Percentiles rank a stretch among this genome's conserved stretches.
Evolutionary conservation across 495 filamentous ascomycete genomes (phyloP).

Genomic region (Daldinia loculata): DNA sequence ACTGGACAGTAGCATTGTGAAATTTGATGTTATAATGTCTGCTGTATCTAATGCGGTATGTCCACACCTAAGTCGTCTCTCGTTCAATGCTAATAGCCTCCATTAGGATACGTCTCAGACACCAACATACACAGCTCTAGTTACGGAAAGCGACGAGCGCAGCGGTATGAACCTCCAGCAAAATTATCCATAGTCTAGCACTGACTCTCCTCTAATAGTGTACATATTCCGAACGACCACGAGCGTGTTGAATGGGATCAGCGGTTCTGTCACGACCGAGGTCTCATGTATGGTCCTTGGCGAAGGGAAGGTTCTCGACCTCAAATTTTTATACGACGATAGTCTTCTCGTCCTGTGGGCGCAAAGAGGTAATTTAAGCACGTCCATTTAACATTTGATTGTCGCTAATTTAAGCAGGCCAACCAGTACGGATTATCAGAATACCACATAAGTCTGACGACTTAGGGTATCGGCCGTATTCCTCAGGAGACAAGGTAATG

Average conservation of each 20-base stretch:
- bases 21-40: slow-evolving; percentile 50
- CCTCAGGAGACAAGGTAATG: slow-evolving; percentile 15
- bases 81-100: slow-evolving; percentile 26
- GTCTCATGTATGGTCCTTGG: slow-evolving; percentile 52
- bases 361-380: slow-evolving; percentile 42
- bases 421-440: slow-evolving; percentile 38
- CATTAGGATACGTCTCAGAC: slow-evolving; percentile 44
- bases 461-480: slow-evolving; percentile 37
- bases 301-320: slow-evolving; percentile 54
- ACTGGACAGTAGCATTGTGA: slow-evolving; percentile 49
- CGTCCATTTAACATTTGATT: neutral
- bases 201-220: slow-evolving; percentile 46
- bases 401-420: slow-evolving; percentile 27
- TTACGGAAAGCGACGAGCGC: slow-evolving; percentile 33
- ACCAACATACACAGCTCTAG: slow-evolving; percentile 49
- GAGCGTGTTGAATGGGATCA: slow-evolving; percentile 55
- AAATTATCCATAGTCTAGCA: neutral
- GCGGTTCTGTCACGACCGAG: slow-evolving; percentile 40
- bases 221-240: slow-evolving; percentile 55
- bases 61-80: neutral
- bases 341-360: slow-evolving; percentile 57
- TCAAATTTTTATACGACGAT: slow-evolving; percentile 59
- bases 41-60: slow-evolving; percentile 43
- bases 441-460: slow-evolving; percentile 45
- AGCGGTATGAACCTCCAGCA: slow-evolving; percentile 22